Base-by-base conservation (phyloP, 2,329 filamentous ascomycete genomes). In the Cladosporium sp. region DNA sequence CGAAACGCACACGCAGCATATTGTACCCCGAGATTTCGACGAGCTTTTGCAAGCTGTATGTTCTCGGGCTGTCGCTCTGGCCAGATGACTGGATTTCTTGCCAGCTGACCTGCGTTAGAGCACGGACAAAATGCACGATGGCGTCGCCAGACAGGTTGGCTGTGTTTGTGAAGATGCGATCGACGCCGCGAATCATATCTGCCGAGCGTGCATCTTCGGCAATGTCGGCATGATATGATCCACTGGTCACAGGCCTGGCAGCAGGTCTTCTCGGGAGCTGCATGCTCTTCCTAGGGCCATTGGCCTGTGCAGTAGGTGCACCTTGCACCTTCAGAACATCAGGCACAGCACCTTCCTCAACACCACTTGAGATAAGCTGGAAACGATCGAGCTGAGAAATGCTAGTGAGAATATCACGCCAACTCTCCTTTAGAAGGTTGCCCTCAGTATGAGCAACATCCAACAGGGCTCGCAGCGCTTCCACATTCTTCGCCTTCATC, bases 11-110 rank as follows among this genome's bases (percentile, higher is more conserved):
- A 83, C 95, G 89, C 67, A 92, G 93, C 95, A 99, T 99, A 82
- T 99, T 99, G 87, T 99, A 99, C 79, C 97, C 97, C 78, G 92
- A 96, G 78, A 99, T 98, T 79, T 99, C 95, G 18, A 99, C 96
- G 69, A 99, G 87, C 79, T 99, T 99, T 76, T 99, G 95, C 68
- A 99, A 82, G 80, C 93, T 97, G 84, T 97, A 99, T 10, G 94
- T 99, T 64, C 96, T 88, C 12, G 95, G 95, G 26, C 92, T 96
- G 68, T 99, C 95, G 75, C 94, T 97, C 65, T 94, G 92, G 0
- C 95, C 95, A 0, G 95, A 98, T 3, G 95, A 96, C 76, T 96
- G 94, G 74, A 99, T 99, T 78, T 99, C 95, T 75, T 98, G 94
- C 95, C 95, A 98, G 78, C 94, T 98, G 70, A 99, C 94, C 76